phyloP scores from a whole-genome alignment of 306 rosid species.

The Abrus pulchellus region DNA sequence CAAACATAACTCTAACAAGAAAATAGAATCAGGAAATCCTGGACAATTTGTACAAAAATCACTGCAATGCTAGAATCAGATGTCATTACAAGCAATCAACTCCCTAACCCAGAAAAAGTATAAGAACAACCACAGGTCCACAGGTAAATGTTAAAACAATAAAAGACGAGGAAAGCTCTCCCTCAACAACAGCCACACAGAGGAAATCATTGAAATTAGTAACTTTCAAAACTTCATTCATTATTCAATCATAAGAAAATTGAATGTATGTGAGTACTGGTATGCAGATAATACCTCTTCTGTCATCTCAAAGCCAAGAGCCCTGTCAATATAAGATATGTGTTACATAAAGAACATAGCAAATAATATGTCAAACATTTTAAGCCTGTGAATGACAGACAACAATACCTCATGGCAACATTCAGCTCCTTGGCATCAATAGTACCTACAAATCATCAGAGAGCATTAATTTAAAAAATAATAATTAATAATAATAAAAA shows the following conservation, averaged over 20 bases:
- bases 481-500: not conserved
- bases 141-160: conserved; percentile 24
- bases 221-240: conserved; percentile 18
- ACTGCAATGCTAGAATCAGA: conserved; percentile 19
- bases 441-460: conserved; percentile 65
- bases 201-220: not conserved
- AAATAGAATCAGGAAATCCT: conserved; percentile 35
- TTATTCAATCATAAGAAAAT: conserved; percentile 24
- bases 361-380: conserved; percentile 30
- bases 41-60: not conserved
- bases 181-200: not conserved
- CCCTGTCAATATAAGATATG: conserved; percentile 70
- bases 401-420: conserved; percentile 92
- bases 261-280: not conserved
- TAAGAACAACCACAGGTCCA: not conserved
- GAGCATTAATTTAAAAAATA: not conserved
- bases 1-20: conserved; percentile 34
- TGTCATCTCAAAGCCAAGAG: conserved; percentile 99
- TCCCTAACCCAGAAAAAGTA: conserved; percentile 19
- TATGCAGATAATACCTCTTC: conserved; percentile 73
- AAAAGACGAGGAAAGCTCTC: not conserved
- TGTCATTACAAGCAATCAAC: conserved; percentile 10
- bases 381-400: conserved; percentile 19
- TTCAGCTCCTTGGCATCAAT: conserved; percentile 96
- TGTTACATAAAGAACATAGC: conserved; percentile 21